Conservation (phyloP, 805 yeast species). For the Saturnispora galanensis region DNA sequence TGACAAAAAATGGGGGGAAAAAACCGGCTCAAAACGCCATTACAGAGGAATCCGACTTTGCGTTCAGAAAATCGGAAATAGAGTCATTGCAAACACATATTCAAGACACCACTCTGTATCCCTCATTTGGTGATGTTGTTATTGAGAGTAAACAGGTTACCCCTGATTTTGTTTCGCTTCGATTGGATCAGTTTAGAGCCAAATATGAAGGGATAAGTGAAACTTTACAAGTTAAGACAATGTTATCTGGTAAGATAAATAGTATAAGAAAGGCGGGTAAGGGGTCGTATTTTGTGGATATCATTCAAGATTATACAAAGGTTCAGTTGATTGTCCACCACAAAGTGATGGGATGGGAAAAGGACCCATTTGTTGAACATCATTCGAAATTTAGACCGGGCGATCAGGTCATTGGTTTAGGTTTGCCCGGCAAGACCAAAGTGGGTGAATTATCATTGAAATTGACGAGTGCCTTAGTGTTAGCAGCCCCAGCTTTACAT, state of each 20-base stretch:
- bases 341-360: constrained; percentile 33
- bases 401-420: constrained; percentile 58
- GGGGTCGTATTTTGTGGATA: constrained; percentile 59
- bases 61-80: constrained; percentile 22
- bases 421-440: constrained; percentile 66
- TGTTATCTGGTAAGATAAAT: constrained; percentile 46
- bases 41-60: constrained; percentile 26
- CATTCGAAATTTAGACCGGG: constrained; percentile 52
- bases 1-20: background rate
- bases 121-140: constrained; percentile 13
- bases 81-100: constrained; percentile 4
- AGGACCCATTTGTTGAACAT: constrained; percentile 31
- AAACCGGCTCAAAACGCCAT: constrained; percentile 7
- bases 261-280: constrained; percentile 58
- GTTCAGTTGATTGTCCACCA: constrained; percentile 57
- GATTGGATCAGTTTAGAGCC: constrained; percentile 33
- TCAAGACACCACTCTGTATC: constrained; percentile 22
- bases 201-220: constrained; percentile 19
- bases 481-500: constrained; percentile 61
- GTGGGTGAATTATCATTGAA: constrained; percentile 73
- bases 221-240: background rate
- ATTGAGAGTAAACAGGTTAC: background rate
- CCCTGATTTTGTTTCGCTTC: constrained; percentile 10
- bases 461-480: constrained; percentile 34
- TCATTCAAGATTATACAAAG: constrained; percentile 46